Conservation (phyloP, 1,139 yeast species). For the Candida labiduridarum region DNA sequence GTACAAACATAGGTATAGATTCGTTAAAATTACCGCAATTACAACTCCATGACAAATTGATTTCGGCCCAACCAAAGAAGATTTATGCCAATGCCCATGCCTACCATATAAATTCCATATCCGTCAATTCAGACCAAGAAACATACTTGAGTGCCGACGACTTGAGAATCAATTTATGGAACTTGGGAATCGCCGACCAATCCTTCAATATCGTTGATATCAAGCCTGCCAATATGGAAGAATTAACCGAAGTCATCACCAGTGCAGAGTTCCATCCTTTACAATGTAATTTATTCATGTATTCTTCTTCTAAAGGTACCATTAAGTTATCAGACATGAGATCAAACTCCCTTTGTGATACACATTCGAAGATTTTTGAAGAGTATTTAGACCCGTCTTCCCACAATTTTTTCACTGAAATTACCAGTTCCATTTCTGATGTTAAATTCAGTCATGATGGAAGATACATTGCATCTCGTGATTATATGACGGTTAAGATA, state of each 20-base stretch:
- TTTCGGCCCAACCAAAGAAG: slow-evolving; percentile 92
- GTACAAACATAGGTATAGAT: slow-evolving; percentile 20
- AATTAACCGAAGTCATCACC: slow-evolving; percentile 97
- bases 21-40: slow-evolving; percentile 79
- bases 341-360: slow-evolving; percentile 90
- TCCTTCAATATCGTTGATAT: slow-evolving; percentile 96
- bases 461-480: slow-evolving; percentile 91
- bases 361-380: slow-evolving; percentile 86
- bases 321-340: slow-evolving; percentile 97
- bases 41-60: slow-evolving; percentile 89
- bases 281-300: slow-evolving; percentile 93
- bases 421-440: slow-evolving; percentile 92
- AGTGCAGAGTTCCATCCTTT: slow-evolving; percentile 95
- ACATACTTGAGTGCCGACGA: slow-evolving; percentile 94
- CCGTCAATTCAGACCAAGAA: slow-evolving; percentile 94
- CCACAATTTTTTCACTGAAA: slow-evolving; percentile 96
- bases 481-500: slow-evolving; percentile 94
- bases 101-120: slow-evolving; percentile 94
- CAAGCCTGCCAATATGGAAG: slow-evolving; percentile 98
- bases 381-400: slow-evolving; percentile 91
- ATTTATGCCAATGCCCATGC: slow-evolving; percentile 97
- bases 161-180: slow-evolving; percentile 94
- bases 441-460: slow-evolving; percentile 93
- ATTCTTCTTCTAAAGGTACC: slow-evolving; percentile 95
- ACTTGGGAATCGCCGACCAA: slow-evolving; percentile 91